These are phyloP conservation scores for Rosa chinensis DNA, from an alignment of 306 rosid genomes.

Conservation along the genomic window DNA sequence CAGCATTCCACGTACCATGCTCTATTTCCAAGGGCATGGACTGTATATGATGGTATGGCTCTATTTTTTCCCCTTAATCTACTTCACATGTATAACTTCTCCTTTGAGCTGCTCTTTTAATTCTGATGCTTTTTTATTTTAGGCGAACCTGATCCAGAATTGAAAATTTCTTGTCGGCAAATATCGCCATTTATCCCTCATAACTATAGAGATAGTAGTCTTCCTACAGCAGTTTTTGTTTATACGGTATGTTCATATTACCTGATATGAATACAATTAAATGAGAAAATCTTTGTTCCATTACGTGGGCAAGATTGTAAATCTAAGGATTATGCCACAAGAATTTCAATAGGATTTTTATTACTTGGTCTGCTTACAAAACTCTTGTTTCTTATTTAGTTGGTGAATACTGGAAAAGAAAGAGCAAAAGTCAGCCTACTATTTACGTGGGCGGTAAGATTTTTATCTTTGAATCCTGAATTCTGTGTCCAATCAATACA, in stretches of 20 bases:
- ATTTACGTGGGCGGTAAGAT: conserved; percentile 95
- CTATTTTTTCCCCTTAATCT: conserved; percentile 19
- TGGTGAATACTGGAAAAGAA: conserved; percentile 94
- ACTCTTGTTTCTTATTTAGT: conserved; percentile 51
- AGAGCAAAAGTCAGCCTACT: conserved; percentile 99
- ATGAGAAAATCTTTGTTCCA: background rate
- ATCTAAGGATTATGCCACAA: background rate
- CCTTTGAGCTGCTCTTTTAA: conserved; percentile 18
- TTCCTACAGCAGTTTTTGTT: conserved; percentile 93
- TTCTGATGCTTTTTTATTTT: conserved; percentile 20
- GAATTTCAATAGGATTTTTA: background rate
- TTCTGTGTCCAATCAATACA: conserved; percentile 16
- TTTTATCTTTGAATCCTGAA: conserved; percentile 21
- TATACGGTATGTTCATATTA: conserved; percentile 60
- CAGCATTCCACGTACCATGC: conserved; percentile 99
- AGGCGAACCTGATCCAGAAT: conserved; percentile 99
- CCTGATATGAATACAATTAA: background rate
- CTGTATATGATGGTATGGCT: conserved; percentile 85
- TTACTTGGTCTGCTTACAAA: conserved; percentile 27
- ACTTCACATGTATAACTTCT: background rate
- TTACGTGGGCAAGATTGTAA: no score
- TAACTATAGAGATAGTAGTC: conserved; percentile 94
- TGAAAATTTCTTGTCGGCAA: conserved; percentile 92
- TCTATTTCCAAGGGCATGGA: conserved; percentile 99
- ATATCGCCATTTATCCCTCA: conserved; percentile 96